phyloP scores from a whole-genome alignment of 257 asterid species.

The Fraxinus excelsior region DNA sequence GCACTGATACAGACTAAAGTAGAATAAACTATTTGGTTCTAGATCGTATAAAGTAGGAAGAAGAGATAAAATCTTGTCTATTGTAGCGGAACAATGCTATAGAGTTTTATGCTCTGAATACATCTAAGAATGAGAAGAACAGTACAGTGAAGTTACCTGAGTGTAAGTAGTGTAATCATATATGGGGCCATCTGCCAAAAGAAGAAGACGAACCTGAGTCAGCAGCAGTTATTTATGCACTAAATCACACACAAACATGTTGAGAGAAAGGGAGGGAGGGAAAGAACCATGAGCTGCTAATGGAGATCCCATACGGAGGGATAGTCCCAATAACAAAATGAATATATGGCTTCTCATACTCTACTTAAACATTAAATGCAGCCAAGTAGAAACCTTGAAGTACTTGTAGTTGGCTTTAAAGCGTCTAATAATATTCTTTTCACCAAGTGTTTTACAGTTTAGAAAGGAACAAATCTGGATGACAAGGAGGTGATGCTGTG shows the following conservation, averaged over 20 bases:
- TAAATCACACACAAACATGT: background rate
- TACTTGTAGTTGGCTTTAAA: background rate
- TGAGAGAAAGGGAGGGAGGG: background rate
- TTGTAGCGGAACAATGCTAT: background rate
- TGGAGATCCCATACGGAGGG: slow-evolving; percentile 14
- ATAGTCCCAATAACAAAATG: background rate
- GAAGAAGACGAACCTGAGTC: background rate
- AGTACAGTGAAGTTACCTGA: slow-evolving; percentile 22
- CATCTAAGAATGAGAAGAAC: background rate
- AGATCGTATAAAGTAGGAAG: background rate
- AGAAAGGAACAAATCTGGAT: background rate
- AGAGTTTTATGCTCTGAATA: background rate
- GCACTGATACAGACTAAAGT: slow-evolving; percentile 39
- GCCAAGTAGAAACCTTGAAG: background rate
- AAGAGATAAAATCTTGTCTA: background rate
- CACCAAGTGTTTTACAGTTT: background rate
- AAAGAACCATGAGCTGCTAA: slow-evolving; percentile 20
- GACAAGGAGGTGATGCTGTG: background rate
- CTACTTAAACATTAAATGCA: background rate
- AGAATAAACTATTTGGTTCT: background rate
- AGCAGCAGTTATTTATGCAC: slow-evolving; percentile 1
- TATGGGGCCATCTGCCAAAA: slow-evolving; percentile 23
- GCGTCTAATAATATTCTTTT: background rate
- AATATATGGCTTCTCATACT: slow-evolving; percentile 14
- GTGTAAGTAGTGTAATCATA: slow-evolving; percentile 41